phyloP scores from a whole-genome alignment of 371 early-diverging fungal genomes.

The Mortierella sp. region DNA sequence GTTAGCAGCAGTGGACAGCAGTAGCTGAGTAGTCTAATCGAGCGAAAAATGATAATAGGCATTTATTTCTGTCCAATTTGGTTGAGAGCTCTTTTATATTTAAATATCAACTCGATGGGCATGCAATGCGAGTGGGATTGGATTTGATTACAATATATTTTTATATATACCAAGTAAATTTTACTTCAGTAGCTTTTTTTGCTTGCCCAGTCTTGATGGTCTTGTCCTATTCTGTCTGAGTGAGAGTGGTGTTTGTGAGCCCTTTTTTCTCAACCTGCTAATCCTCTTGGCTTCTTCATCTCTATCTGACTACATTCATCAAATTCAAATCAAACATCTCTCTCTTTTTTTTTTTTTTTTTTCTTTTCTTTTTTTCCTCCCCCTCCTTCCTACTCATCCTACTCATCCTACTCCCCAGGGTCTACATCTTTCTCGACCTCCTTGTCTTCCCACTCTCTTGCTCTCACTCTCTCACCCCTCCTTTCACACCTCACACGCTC shows the following conservation, averaged over 20 bases:
- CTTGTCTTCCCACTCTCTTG: neutral
- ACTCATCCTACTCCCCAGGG: neutral
- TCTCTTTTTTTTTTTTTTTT: neutral
- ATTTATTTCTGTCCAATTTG: constrained; percentile 3
- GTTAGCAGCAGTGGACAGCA: too few relatives aligned
- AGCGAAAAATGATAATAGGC: too few relatives aligned
- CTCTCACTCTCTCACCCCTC: neutral
- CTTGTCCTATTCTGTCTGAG: too few relatives aligned
- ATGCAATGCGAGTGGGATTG: too few relatives aligned
- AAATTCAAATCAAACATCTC: neutral
- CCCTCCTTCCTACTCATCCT: neutral
- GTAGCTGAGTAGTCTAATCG: too few relatives aligned
- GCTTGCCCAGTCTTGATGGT: too few relatives aligned
- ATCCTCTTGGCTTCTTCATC: neutral
- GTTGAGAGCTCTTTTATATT: neutral
- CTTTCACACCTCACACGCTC: neutral
- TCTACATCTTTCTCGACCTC: too few relatives aligned
- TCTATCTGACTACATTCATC: neutral
- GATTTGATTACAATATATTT: too few relatives aligned
- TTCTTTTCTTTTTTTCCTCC: neutral
- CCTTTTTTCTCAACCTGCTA: neutral
- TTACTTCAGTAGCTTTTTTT: too few relatives aligned
- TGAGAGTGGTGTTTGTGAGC: neutral
- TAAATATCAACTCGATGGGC: neutral
- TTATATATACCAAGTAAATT: too few relatives aligned